These are phyloP conservation scores for Lentinula novae-zelandiae DNA, from an alignment of 1,284 basidiomycete genomes.

Conservation along the genomic window DNA sequence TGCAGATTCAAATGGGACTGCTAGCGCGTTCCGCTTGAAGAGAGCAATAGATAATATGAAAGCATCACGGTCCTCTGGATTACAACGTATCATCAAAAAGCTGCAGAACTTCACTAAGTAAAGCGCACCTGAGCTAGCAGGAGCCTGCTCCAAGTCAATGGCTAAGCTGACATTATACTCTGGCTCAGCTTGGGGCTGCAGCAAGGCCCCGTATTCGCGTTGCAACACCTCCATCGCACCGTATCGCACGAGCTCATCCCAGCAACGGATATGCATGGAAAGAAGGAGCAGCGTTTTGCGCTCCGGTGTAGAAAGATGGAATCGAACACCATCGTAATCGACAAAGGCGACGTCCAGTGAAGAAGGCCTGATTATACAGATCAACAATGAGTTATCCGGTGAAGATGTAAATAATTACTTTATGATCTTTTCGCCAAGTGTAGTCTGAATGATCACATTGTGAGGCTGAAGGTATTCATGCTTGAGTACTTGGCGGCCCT, in stretches of 20 bases:
- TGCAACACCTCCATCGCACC: slow-evolving; percentile 82
- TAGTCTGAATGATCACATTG: slow-evolving; percentile 91
- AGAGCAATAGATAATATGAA: slow-evolving; percentile 84
- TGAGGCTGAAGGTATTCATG: slow-evolving; percentile 56
- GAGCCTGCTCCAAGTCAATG: slow-evolving; percentile 86
- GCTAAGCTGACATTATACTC: slow-evolving; percentile 89
- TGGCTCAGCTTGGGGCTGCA: slow-evolving; percentile 63
- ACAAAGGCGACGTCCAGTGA: slow-evolving; percentile 95
- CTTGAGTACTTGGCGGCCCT: background rate
- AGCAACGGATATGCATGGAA: slow-evolving; percentile 97
- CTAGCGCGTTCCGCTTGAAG: slow-evolving; percentile 92
- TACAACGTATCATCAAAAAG: background rate
- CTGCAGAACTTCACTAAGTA: background rate
- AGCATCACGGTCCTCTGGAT: slow-evolving; percentile 72
- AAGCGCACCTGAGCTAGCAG: slow-evolving; percentile 72
- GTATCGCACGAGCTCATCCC: slow-evolving; percentile 88
- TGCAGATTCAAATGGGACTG: slow-evolving; percentile 91
- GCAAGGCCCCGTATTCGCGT: slow-evolving; percentile 80
- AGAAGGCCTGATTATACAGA: slow-evolving; percentile 58
- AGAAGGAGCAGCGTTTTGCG: slow-evolving; percentile 80
- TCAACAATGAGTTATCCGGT: slow-evolving; percentile 12
- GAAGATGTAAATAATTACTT: slow-evolving; percentile 58
- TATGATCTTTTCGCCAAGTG: slow-evolving; percentile 84
- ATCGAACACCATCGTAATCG: slow-evolving; percentile 96
- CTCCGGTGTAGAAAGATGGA: slow-evolving; percentile 87